Conservation (phyloP, 306 rosid species). For the Albizia julibrissin region DNA sequence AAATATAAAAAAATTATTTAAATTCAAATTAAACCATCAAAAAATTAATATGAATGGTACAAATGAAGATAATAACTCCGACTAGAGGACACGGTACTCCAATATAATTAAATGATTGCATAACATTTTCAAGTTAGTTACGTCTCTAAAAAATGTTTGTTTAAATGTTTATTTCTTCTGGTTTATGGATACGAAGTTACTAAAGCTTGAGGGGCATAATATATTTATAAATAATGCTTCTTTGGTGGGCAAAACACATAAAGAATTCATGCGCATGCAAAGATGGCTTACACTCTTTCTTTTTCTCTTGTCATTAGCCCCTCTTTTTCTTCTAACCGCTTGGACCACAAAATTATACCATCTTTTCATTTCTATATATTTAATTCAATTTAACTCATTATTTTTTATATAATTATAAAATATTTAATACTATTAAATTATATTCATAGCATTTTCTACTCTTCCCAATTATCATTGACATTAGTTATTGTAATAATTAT, state of each 20-base stretch:
- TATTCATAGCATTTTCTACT: neutral
- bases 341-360: neutral
- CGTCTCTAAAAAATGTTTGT: neutral
- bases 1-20: no score
- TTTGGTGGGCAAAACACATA: neutral
- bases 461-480: neutral
- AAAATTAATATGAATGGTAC: no score
- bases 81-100: neutral
- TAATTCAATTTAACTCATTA: neutral
- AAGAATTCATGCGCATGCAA: constrained; percentile 1
- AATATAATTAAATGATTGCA: neutral
- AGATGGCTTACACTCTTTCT: neutral
- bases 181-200: neutral
- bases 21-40: no score
- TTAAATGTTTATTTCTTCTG: neutral
- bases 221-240: neutral
- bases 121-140: neutral
- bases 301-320: neutral
- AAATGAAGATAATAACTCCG: no score
- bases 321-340: neutral
- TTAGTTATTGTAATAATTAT: neutral
- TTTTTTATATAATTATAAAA: neutral
- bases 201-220: neutral
- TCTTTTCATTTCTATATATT: neutral
- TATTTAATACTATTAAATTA: neutral